These are phyloP conservation scores for Leishmania lainsoni DNA, from an alignment of 208 protist genomes.

Conservation along the genomic window DNA sequence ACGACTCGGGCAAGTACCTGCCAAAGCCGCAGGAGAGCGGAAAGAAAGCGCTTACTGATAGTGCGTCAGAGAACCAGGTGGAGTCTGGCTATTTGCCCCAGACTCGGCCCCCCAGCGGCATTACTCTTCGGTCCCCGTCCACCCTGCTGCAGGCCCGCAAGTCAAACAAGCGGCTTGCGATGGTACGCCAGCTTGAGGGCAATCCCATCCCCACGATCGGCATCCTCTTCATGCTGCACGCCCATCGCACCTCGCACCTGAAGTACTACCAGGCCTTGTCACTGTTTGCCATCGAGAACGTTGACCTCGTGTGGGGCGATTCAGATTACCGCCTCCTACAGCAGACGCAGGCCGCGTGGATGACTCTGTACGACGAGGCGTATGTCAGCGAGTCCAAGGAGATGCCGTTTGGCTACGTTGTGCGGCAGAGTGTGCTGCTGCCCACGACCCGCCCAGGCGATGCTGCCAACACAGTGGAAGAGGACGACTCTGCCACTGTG, in stretches of 20 bases:
- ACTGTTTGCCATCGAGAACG: constrained; percentile 75
- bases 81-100: background rate
- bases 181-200: constrained; percentile 31
- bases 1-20: constrained; percentile 40
- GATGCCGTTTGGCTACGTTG: constrained; percentile 22
- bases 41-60: background rate
- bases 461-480: background rate
- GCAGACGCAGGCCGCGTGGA: constrained; percentile 66
- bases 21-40: constrained; percentile 33
- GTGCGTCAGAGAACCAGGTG: background rate
- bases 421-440: constrained; percentile 28
- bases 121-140: constrained; percentile 12
- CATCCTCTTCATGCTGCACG: constrained; percentile 72
- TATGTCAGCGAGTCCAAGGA: constrained; percentile 52
- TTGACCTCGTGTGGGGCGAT: constrained; percentile 62
- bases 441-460: constrained; percentile 2
- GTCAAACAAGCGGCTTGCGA: constrained; percentile 30
- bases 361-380: constrained; percentile 66
- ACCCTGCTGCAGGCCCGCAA: constrained; percentile 23
- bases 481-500: background rate
- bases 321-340: constrained; percentile 36
- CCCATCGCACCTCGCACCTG: constrained; percentile 76
- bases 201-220: constrained; percentile 79
- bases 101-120: constrained; percentile 10
- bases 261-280: constrained; percentile 82